Evolutionary conservation across 768 basidiomycete genomes (phyloP).

Genomic region (Phylloporus scabripes): DNA sequence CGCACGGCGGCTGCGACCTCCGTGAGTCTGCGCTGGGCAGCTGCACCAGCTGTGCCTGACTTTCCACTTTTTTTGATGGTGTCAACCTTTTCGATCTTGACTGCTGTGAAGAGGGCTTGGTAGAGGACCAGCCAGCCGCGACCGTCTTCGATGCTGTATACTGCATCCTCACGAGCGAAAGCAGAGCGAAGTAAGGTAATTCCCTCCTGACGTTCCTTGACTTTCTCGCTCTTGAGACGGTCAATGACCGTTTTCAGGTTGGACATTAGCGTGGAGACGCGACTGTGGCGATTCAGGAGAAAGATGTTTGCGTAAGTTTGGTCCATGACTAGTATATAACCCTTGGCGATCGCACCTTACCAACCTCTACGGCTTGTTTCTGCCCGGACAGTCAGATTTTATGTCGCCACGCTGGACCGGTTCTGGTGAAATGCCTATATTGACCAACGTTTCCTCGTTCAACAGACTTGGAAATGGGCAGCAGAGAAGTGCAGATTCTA

Average conservation of each 20-base stretch:
- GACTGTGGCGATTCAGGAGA: conserved; percentile 12
- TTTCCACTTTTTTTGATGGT: conserved; percentile 38
- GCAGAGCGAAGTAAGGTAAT: conserved; percentile 43
- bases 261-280: conserved; percentile 27
- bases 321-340: conserved; percentile 21
- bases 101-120: conserved; percentile 64
- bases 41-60: conserved; percentile 37
- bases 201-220: conserved; percentile 67
- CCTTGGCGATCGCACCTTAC: background rate
- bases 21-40: conserved; percentile 54
- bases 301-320: conserved; percentile 29
- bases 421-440: conserved; percentile 77
- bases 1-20: conserved; percentile 66
- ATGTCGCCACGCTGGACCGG: conserved; percentile 62
- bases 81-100: conserved; percentile 55
- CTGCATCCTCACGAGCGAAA: conserved; percentile 46
- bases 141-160: conserved; percentile 34
- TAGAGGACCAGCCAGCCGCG: conserved; percentile 62
- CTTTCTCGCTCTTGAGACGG: conserved; percentile 54
- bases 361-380: conserved; percentile 51
- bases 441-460: conserved; percentile 42
- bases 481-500: conserved; percentile 38
- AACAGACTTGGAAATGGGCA: conserved; percentile 54
- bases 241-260: conserved; percentile 46
- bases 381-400: conserved; percentile 64